Evolutionary conservation across 495 filamentous ascomycete species (phyloP).

Genomic region (Xylaria venustula): DNA sequence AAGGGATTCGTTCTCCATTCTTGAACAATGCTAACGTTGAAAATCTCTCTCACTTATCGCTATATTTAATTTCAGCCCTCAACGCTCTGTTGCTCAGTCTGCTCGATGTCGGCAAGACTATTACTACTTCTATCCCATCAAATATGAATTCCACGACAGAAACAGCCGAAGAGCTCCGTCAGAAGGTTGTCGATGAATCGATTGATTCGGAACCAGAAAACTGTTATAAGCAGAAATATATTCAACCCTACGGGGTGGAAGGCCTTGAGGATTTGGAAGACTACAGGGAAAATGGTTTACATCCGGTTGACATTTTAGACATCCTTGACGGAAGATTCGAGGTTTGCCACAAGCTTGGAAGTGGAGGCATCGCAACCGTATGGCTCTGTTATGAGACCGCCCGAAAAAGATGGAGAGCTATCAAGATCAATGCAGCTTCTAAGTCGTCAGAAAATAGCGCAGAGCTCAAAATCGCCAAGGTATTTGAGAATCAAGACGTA

Average conservation of each 20-base stretch:
- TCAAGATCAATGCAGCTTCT: slow-evolving; percentile 6
- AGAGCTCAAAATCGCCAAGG: background rate
- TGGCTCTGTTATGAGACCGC: slow-evolving; percentile 14
- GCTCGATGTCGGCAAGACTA: no score
- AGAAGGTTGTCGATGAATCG: background rate
- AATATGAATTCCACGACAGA: background rate
- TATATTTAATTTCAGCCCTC: background rate
- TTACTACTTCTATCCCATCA: background rate
- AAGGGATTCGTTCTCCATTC: background rate
- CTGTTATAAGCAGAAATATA: background rate
- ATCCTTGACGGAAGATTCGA: background rate
- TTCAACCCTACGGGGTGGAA: background rate
- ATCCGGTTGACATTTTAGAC: slow-evolving; percentile 7
- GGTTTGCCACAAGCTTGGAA: slow-evolving; percentile 8
- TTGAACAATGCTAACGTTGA: background rate
- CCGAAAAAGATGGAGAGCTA: slow-evolving; percentile 5
- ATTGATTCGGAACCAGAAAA: background rate
- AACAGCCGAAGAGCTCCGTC: no score
- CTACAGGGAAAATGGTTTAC: slow-evolving; percentile 2
- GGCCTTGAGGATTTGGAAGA: slow-evolving; percentile 2
- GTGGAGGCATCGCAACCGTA: slow-evolving; percentile 7
- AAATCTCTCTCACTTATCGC: background rate
- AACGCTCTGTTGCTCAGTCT: no score
- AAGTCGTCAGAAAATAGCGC: background rate
- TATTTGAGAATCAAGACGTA: background rate